These are phyloP conservation scores for Colletotrichum sp. DNA, from an alignment of 2,329 filamentous ascomycete species.

Conservation along the genomic window DNA sequence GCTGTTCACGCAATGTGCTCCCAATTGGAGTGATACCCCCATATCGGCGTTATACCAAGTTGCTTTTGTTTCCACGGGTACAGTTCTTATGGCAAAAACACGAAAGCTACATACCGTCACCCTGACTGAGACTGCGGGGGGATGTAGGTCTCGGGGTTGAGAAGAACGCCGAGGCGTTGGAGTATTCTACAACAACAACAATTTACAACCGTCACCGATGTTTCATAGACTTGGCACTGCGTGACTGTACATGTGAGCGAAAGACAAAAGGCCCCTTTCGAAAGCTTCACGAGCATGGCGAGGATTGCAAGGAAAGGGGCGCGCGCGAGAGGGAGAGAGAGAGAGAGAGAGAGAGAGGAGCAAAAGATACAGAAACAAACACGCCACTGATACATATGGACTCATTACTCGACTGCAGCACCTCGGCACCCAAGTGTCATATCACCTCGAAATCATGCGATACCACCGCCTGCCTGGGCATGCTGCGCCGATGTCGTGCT, in stretches of 20 bases:
- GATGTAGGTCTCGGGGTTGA: background rate
- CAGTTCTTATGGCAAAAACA: background rate
- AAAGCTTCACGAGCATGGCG: background rate
- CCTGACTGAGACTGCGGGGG: background rate
- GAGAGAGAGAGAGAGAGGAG: background rate
- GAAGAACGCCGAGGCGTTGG: background rate
- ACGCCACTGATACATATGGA: background rate
- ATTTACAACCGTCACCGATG: background rate
- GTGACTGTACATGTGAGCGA: background rate
- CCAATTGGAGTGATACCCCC: constrained; percentile 13
- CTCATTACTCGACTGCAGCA: background rate
- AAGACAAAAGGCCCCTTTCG: background rate
- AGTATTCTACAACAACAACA: background rate
- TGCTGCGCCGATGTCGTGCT: background rate
- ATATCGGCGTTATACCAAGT: background rate
- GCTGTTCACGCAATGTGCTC: background rate
- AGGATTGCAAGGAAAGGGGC: background rate
- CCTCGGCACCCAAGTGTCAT: background rate
- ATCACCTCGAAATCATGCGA: background rate
- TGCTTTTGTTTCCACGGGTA: background rate
- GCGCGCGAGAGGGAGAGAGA: background rate
- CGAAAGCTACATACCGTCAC: background rate
- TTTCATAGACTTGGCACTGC: background rate
- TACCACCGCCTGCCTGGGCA: background rate
- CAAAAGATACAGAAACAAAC: background rate